Conservation (phyloP, 352 stramenopile species). For the Globisporangium radiosum region DNA sequence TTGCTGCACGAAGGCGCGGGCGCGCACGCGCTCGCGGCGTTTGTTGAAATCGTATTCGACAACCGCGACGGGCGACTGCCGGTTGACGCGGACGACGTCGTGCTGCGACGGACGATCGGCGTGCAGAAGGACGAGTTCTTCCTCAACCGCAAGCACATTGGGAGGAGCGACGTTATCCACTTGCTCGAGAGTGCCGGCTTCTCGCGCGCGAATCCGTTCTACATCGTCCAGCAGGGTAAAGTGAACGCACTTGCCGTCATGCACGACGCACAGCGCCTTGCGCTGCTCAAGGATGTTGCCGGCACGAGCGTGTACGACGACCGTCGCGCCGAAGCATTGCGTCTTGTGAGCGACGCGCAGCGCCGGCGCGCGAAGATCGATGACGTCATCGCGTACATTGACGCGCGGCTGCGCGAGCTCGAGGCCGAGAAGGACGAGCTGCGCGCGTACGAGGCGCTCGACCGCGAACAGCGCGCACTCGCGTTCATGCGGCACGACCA, state of each 20-base stretch:
- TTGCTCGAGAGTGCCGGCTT: slow-evolving; percentile 99
- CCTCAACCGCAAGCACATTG: slow-evolving; percentile 97
- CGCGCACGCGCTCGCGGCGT: slow-evolving; percentile 95
- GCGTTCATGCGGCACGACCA: slow-evolving; percentile 96
- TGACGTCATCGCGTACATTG: slow-evolving; percentile 94
- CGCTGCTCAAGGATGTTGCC: slow-evolving; percentile 98
- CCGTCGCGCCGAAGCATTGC: slow-evolving; percentile 92
- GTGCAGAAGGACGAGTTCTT: slow-evolving; percentile 99
- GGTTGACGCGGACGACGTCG: slow-evolving; percentile 90
- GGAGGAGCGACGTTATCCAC: slow-evolving; percentile 96
- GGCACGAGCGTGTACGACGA: slow-evolving; percentile 99
- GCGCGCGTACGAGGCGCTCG: slow-evolving; percentile 91
- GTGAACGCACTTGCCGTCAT: slow-evolving; percentile 98
- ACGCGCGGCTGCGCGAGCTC: slow-evolving; percentile 91
- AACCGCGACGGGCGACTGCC: slow-evolving; percentile 96
- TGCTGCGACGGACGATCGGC: slow-evolving; percentile 97
- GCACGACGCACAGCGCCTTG: slow-evolving; percentile 95
- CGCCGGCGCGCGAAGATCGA: slow-evolving; percentile 95
- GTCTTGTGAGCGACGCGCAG: slow-evolving; percentile 96
- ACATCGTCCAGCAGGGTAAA: slow-evolving; percentile 99
- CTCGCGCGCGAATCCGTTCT: slow-evolving; percentile 99
- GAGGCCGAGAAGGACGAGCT: slow-evolving; percentile 99
- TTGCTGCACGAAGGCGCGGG: slow-evolving; percentile 95
- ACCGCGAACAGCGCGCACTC: slow-evolving; percentile 92
- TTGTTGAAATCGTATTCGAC: slow-evolving; percentile 99